Evolutionary conservation across 305 asterid species (phyloP).

Genomic region (Plantago coronopus): DNA sequence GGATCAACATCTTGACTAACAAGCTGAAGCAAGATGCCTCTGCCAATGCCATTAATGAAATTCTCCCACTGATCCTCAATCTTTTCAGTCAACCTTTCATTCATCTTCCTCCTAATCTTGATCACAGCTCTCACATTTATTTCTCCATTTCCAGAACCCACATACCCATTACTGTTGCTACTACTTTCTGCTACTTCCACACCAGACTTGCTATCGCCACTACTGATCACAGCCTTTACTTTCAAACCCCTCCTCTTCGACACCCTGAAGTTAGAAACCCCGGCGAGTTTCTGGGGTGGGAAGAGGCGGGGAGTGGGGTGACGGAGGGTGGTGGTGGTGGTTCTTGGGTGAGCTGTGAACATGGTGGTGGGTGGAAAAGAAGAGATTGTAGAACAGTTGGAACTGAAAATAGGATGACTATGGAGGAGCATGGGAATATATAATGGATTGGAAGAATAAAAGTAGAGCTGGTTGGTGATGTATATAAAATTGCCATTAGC

Average conservation of each 20-base stretch:
- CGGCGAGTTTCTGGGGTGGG: constrained; percentile 19
- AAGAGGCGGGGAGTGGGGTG: constrained; percentile 24
- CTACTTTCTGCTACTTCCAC: constrained; percentile 34
- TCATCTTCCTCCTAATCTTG: constrained; percentile 75
- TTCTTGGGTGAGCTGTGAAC: constrained; percentile 58
- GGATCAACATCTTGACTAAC: constrained; percentile 71
- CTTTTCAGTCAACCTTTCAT: constrained; percentile 53
- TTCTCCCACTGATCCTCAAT: constrained; percentile 75
- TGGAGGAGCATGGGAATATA: background rate
- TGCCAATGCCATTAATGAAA: constrained; percentile 68
- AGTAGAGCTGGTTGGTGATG: too few relatives aligned
- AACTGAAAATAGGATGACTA: constrained; percentile 12
- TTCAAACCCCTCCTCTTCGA: constrained; percentile 4
- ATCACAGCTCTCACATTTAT: constrained; percentile 66
- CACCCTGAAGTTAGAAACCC: constrained; percentile 26
- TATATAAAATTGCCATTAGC: too few relatives aligned
- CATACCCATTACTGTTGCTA: too few relatives aligned
- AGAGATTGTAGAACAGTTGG: constrained; percentile 1
- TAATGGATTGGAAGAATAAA: too few relatives aligned
- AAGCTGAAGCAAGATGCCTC: constrained; percentile 72
- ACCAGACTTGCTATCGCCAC: constrained; percentile 57
- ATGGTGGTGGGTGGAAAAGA: constrained; percentile 17
- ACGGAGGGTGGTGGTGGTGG: constrained; percentile 39
- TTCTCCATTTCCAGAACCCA: constrained; percentile 27
- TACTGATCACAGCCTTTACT: constrained; percentile 59